A percentile compares a stretch with the other conserved stretches of the same genome.
Evolutionary conservation across 495 filamentous ascomycete species (phyloP).

Genomic region (Cudoniella acicularis): DNA sequence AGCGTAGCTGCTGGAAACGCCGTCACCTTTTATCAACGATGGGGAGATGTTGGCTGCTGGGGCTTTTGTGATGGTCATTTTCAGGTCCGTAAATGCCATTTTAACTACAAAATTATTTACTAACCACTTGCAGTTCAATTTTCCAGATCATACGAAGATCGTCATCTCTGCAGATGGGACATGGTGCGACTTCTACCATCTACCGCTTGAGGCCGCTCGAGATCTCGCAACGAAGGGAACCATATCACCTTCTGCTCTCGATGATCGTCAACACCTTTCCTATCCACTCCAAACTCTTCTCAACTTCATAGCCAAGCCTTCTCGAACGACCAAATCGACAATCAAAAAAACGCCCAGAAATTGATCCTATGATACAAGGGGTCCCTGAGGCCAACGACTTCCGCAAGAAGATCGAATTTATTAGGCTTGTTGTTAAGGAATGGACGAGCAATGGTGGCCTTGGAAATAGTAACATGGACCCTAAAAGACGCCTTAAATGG

Average conservation of each 20-base stretch:
- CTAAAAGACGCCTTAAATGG: slow-evolving; percentile 58
- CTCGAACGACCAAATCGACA: slow-evolving; percentile 39
- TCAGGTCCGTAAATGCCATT: slow-evolving; percentile 48
- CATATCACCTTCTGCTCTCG: slow-evolving; percentile 62
- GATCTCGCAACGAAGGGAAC: slow-evolving; percentile 58
- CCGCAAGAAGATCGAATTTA: slow-evolving; percentile 72
- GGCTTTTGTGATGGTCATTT: slow-evolving; percentile 84
- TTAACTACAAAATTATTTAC: slow-evolving; percentile 9
- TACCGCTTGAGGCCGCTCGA: slow-evolving; percentile 64
- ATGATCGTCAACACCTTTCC: slow-evolving; percentile 55
- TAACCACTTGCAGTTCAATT: slow-evolving; percentile 67
- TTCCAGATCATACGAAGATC: slow-evolving; percentile 95
- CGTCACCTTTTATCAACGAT: slow-evolving; percentile 83
- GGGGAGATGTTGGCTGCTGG: slow-evolving; percentile 86
- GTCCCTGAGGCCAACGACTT: slow-evolving; percentile 77
- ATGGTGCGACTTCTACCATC: slow-evolving; percentile 81
- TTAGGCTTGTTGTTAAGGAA: slow-evolving; percentile 62
- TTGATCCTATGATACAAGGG: slow-evolving; percentile 50
- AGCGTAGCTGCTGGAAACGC: slow-evolving; percentile 52
- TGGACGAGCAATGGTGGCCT: slow-evolving; percentile 73
- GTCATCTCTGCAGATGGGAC: slow-evolving; percentile 70
- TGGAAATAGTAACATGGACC: slow-evolving; percentile 52
- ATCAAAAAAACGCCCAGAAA: slow-evolving; percentile 45
- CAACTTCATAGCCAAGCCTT: slow-evolving; percentile 44
- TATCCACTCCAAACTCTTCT: slow-evolving; percentile 56